These are phyloP conservation scores for Hippophae gyantsensis DNA, from an alignment of 306 rosid genomes.

Conservation along the genomic window DNA sequence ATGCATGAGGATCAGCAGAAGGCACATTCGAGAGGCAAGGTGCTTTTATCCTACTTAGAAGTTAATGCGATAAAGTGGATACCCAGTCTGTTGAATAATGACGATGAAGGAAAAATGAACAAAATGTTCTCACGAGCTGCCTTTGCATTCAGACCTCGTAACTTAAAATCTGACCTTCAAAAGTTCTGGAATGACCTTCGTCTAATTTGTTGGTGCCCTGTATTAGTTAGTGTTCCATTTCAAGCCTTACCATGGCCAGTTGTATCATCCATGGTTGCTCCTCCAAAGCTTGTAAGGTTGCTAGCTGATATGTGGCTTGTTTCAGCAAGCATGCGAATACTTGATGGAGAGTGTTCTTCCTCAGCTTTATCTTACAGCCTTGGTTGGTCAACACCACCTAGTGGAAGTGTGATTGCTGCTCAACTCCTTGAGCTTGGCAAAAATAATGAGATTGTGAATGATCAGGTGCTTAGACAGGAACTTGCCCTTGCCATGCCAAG, in stretches of 20 bases:
- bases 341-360: constrained; percentile 88
- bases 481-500: constrained; percentile 85
- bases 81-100: constrained; percentile 46
- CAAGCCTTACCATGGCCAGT: constrained; percentile 83
- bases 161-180: constrained; percentile 62
- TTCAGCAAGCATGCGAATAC: constrained; percentile 93
- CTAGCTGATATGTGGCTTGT: constrained; percentile 78
- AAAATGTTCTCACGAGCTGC: constrained; percentile 71
- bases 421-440: constrained; percentile 95
- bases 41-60: constrained; percentile 85
- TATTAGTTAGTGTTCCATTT: constrained; percentile 64
- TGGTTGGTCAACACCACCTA: constrained; percentile 89
- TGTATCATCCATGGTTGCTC: constrained; percentile 83
- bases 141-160: constrained; percentile 50
- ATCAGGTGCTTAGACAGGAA: constrained; percentile 86
- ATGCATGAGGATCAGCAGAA: constrained; percentile 72
- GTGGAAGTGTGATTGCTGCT: constrained; percentile 92
- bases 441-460: constrained; percentile 75
- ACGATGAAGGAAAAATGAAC: constrained; percentile 59
- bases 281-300: constrained; percentile 86
- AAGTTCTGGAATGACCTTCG: constrained; percentile 84
- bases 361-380: constrained; percentile 61
- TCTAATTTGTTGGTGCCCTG: constrained; percentile 90
- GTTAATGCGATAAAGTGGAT: constrained; percentile 91
- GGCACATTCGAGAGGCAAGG: constrained; percentile 68